Conservation (phyloP, 2,329 filamentous ascomycete genomes). For the Monosporascus cannonballus region DNA sequence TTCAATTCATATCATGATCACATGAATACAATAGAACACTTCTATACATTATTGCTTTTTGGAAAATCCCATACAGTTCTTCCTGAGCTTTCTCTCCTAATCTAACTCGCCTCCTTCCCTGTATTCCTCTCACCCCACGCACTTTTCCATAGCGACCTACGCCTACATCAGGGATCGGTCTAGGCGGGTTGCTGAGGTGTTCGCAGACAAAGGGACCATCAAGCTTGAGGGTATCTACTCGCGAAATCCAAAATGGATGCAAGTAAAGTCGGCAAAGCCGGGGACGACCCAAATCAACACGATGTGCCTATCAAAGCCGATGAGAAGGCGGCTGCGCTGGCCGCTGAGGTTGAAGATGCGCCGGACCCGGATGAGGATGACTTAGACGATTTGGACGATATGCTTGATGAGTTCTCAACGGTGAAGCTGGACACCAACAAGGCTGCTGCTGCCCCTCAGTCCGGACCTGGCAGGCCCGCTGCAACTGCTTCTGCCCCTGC, state of each 20-base stretch:
- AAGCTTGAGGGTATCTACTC: not conserved
- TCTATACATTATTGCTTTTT: too few species aligned
- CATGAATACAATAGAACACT: too few species aligned
- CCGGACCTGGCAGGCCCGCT: conserved; percentile 17
- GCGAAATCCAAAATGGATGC: conserved; percentile 12
- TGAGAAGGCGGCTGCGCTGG: conserved; percentile 15
- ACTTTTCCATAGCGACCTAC: not conserved
- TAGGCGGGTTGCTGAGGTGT: not conserved
- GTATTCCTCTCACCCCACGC: not conserved
- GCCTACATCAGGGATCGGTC: not conserved
- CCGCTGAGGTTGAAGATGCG: conserved; percentile 45
- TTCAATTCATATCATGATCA: too few species aligned
- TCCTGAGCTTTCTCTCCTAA: too few species aligned
- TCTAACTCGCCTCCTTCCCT: not conserved
- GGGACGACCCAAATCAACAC: conserved; percentile 9
- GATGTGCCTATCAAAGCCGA: conserved; percentile 14
- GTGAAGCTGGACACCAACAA: conserved; percentile 49
- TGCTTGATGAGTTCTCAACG: conserved; percentile 84
- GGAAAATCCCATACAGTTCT: too few species aligned
- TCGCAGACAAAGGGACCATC: not conserved
- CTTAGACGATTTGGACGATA: conserved; percentile 87
- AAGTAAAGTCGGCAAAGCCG: conserved; percentile 9
- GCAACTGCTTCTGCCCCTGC: conserved; percentile 13
- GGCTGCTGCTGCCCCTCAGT: conserved; percentile 18
- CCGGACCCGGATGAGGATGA: conserved; percentile 92